Base-by-base conservation (phyloP, 495 filamentous ascomycete genomes). In the Articulospora tetracladia region DNA sequence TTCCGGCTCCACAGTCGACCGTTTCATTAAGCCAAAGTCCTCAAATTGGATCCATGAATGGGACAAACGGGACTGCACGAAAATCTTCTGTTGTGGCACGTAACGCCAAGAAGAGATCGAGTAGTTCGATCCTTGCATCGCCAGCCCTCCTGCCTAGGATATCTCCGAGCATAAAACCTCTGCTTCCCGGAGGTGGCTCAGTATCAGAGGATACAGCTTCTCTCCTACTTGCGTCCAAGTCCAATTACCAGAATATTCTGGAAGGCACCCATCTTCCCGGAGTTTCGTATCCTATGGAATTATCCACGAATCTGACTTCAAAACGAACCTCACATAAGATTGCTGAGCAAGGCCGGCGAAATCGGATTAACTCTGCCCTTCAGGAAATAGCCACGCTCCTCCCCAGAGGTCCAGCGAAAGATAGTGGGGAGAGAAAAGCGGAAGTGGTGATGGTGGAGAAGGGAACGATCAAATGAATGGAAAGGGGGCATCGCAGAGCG, bases 281-380 rank as follows among this genome's bases (percentile, higher is more conserved):
- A 12, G 88, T 98, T 24, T 89, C 86, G 1, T 98, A 97, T 62
- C 94, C 94, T 0, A 89, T 90, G 65, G 88, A 91, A 17, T 79
- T 98, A 20, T 93, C 92, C 3, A 94, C 92, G 30, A 95, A 95
- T 56, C 75, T 98, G 28, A 97, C 92, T 25, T 96, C 91, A 11
- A 98, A 98, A 76, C 89, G 94, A 61, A 98, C 94, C 7, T 96
- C 91, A 39, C 94, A 98, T 76, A 98, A 98, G 71, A 88, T 98
- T 59, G 94, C 94, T 6, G 94, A 98, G 72, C 94, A 98, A 75
- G 95, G 94, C 3, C 85, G 94, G 23, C 78, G 94, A 58, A 97
- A 98, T 69, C 84, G 94, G 50, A 98, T 98, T 72, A 98, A 98
- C 72, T 90, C 84, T 44, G 93, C 93, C 2, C 77, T 98, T 2